These are phyloP conservation scores for Eremothecium coryli DNA, from an alignment of 1,139 yeast genomes.

Conservation along the genomic window DNA sequence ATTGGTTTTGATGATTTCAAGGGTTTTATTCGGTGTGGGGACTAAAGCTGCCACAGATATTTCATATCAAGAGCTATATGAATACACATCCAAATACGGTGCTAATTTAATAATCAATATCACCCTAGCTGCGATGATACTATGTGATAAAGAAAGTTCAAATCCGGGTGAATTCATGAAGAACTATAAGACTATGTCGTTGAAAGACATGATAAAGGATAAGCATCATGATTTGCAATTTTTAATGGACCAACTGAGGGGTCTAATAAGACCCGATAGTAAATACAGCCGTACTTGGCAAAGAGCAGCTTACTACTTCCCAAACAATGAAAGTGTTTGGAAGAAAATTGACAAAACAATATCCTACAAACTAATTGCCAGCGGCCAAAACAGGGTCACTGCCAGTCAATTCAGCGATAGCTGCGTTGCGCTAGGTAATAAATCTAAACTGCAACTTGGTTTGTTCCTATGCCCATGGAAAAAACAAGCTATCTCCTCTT, in stretches of 20 bases:
- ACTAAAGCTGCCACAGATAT: conserved; percentile 70
- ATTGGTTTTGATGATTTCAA: conserved; percentile 65
- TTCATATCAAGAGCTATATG: conserved; percentile 63
- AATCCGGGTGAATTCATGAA: conserved; percentile 57
- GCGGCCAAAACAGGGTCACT: conserved; percentile 37
- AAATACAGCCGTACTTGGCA: conserved; percentile 43
- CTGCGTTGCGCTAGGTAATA: conserved; percentile 38
- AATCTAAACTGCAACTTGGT: conserved; percentile 54
- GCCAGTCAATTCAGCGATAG: conserved; percentile 46
- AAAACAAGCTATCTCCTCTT: conserved; percentile 17
- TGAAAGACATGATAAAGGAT: conserved; percentile 43
- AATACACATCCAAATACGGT: conserved; percentile 54
- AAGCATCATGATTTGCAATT: conserved; percentile 48
- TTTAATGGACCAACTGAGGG: conserved; percentile 46
- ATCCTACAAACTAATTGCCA: conserved; percentile 46
- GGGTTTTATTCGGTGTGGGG: conserved; percentile 66
- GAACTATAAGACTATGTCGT: conserved; percentile 48
- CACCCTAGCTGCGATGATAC: conserved; percentile 71
- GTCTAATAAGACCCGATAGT: conserved; percentile 25
- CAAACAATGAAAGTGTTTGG: conserved; percentile 66
- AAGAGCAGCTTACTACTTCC: conserved; percentile 63
- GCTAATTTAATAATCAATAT: conserved; percentile 56
- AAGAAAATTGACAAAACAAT: conserved; percentile 43
- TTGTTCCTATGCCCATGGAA: conserved; percentile 41
- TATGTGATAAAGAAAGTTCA: conserved; percentile 41